These are phyloP conservation scores for Gyromitra esculenta DNA, from an alignment of 2,329 filamentous ascomycete genomes.

Conservation along the genomic window DNA sequence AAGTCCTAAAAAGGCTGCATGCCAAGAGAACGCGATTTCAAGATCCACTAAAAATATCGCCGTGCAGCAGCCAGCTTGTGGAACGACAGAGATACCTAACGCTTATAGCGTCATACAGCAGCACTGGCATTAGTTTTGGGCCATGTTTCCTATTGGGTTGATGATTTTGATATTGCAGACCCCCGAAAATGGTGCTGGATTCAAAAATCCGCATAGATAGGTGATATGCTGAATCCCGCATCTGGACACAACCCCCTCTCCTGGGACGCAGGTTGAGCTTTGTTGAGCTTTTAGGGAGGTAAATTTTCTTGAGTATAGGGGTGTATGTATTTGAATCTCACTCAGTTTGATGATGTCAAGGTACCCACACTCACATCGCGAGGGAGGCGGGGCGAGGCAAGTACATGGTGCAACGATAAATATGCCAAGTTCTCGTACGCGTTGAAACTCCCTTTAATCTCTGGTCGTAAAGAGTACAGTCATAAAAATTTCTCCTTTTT, in stretches of 20 bases:
- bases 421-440: slow-evolving; percentile 15
- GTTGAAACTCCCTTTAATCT: background rate
- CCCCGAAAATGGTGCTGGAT: slow-evolving; percentile 34
- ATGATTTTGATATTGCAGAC: slow-evolving; percentile 21
- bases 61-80: background rate
- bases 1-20: slow-evolving; percentile 16
- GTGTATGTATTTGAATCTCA: slow-evolving; percentile 17
- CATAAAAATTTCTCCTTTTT: slow-evolving; percentile 27
- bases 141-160: slow-evolving; percentile 25
- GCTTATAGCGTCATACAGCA: slow-evolving; percentile 10
- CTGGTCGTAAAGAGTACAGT: slow-evolving; percentile 26
- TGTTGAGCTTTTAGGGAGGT: slow-evolving; percentile 18
- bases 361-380: slow-evolving; percentile 7
- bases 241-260: slow-evolving; percentile 31
- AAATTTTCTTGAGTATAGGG: background rate
- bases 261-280: slow-evolving; percentile 16
- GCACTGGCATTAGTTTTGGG: background rate
- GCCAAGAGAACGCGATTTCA: slow-evolving; percentile 16
- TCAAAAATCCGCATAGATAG: slow-evolving; percentile 21
- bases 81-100: background rate
- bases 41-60: slow-evolving; percentile 21
- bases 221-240: slow-evolving; percentile 35
- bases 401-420: slow-evolving; percentile 21
- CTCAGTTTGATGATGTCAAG: slow-evolving; percentile 10
- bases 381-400: slow-evolving; percentile 19